phyloP scores from a whole-genome alignment of 2,329 filamentous ascomycete genomes.

The Boeremia lycopersici region DNA sequence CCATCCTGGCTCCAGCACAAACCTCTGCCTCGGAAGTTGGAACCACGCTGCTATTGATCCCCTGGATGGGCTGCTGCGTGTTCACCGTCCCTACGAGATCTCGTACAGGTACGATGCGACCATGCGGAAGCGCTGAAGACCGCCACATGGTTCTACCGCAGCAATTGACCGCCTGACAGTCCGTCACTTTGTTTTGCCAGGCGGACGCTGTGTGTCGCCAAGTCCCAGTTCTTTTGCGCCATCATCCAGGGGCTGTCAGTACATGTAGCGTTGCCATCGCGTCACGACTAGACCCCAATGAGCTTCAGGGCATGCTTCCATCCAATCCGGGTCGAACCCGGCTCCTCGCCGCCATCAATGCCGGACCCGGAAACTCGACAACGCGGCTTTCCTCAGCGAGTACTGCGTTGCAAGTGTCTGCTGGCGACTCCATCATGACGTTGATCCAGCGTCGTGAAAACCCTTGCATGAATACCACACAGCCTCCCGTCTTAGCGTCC shows the following conservation, averaged over 20 bases:
- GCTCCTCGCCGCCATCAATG: slow-evolving; percentile 7
- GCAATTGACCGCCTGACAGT: slow-evolving; percentile 42
- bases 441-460: slow-evolving; percentile 6
- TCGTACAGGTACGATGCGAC: slow-evolving; percentile 36
- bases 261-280: slow-evolving; percentile 36
- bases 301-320: slow-evolving; percentile 20
- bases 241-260: slow-evolving; percentile 40
- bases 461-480: slow-evolving; percentile 19
- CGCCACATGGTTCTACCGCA: slow-evolving; percentile 34
- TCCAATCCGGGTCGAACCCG: background rate
- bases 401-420: background rate
- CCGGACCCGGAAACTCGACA: slow-evolving; percentile 9
- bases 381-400: slow-evolving; percentile 6
- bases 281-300: slow-evolving; percentile 12
- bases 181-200: slow-evolving; percentile 29
- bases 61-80: slow-evolving; percentile 19
- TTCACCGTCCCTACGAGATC: slow-evolving; percentile 16
- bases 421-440: slow-evolving; percentile 12
- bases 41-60: slow-evolving; percentile 21
- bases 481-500: slow-evolving; percentile 16
- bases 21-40: slow-evolving; percentile 35
- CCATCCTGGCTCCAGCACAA: slow-evolving; percentile 30
- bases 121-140: slow-evolving; percentile 23
- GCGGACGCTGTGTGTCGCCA: slow-evolving; percentile 27
- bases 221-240: slow-evolving; percentile 25